A percentile compares a stretch with the other conserved stretches of the same genome.
These are phyloP conservation scores for Mucor velutinosus DNA, from an alignment of 371 early-diverging fungal species.

Conservation along the genomic window DNA sequence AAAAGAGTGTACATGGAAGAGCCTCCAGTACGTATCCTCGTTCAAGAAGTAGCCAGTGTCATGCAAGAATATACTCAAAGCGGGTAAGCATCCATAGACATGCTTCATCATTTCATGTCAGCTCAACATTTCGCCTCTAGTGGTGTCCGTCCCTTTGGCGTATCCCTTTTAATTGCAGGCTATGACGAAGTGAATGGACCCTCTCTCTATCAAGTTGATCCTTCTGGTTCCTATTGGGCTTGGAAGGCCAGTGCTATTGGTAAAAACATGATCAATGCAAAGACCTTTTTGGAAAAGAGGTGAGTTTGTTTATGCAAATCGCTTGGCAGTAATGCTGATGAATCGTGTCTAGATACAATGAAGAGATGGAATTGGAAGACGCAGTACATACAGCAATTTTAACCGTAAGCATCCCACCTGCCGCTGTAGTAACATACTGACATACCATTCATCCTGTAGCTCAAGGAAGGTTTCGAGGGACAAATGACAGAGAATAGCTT, in stretches of 20 bases:
- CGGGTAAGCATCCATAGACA: constrained; percentile 65
- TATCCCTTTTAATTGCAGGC: constrained; percentile 96
- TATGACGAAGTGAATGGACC: constrained; percentile 89
- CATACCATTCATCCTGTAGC: constrained; percentile 21
- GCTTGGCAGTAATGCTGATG: neutral
- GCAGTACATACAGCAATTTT: constrained; percentile 97
- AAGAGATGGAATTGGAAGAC: constrained; percentile 96
- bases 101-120: neutral
- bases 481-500: constrained; percentile 91
- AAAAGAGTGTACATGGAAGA: constrained; percentile 93
- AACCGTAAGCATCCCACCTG: constrained; percentile 56
- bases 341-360: constrained; percentile 64
- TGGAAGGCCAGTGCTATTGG: constrained; percentile 99
- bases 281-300: constrained; percentile 98
- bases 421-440: neutral
- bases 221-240: constrained; percentile 97
- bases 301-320: constrained; percentile 25
- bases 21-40: constrained; percentile 92
- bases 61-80: constrained; percentile 99
- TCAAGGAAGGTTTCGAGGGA: constrained; percentile 98
- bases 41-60: constrained; percentile 93
- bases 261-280: constrained; percentile 98
- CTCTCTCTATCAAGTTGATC: constrained; percentile 97
- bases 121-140: constrained; percentile 37
- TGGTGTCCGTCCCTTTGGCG: constrained; percentile 99